Evolutionary conservation across 805 yeast genomes (phyloP).

Genomic region (Barnettozyma siamensis): DNA sequence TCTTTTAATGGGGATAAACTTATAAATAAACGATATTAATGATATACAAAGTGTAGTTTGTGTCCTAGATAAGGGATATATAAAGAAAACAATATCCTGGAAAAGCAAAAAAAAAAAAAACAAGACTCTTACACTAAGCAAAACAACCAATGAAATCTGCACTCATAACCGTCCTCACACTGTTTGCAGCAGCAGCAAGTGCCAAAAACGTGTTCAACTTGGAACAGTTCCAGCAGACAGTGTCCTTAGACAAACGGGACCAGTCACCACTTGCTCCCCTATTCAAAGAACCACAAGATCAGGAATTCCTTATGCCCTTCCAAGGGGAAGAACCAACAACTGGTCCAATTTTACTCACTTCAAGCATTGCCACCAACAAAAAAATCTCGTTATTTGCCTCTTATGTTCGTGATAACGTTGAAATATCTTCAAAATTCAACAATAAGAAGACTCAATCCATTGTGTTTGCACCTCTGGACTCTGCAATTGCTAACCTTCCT

Average conservation of each 20-base stretch:
- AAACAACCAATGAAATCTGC: background rate
- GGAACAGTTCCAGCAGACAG: background rate
- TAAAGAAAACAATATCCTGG: no score
- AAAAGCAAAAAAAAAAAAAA: no score
- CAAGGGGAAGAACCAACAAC: slow-evolving; percentile 24
- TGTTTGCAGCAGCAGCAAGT: background rate
- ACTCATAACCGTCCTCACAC: background rate
- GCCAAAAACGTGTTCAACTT: slow-evolving; percentile 2
- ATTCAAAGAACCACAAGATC: slow-evolving; percentile 15
- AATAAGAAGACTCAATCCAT: slow-evolving; percentile 37
- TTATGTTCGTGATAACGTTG: slow-evolving; percentile 60
- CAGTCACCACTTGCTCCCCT: no score
- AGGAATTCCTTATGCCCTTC: slow-evolving; percentile 14
- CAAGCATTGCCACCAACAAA: slow-evolving; percentile 26
- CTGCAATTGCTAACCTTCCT: slow-evolving; percentile 44
- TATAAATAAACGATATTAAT: no score
- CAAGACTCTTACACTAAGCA: background rate
- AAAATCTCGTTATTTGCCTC: slow-evolving; percentile 60
- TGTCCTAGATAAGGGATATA: no score
- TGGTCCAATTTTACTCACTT: slow-evolving; percentile 26
- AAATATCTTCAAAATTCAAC: slow-evolving; percentile 43
- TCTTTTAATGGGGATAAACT: no score
- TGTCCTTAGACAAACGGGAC: background rate
- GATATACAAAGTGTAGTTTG: no score
- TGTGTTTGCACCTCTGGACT: slow-evolving; percentile 68